Conservation (phyloP, 805 yeast genomes). For the Blastobotrys americana region DNA sequence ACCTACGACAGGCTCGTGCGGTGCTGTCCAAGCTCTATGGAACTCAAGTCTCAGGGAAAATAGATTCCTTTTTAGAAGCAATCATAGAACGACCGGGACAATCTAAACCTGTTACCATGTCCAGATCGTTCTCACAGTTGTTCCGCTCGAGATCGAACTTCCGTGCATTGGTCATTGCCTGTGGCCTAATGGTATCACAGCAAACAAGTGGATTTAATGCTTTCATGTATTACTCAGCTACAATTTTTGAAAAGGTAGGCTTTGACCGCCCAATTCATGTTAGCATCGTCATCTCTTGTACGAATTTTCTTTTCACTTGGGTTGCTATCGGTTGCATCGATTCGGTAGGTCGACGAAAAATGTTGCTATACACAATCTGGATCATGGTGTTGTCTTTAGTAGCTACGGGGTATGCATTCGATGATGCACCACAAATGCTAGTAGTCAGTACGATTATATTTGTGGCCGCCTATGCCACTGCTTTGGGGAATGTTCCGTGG, state of each 20-base stretch:
- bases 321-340: conserved; percentile 84
- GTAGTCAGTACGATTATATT: conserved; percentile 77
- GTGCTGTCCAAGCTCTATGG: conserved; percentile 61
- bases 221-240: conserved; percentile 89
- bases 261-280: conserved; percentile 84
- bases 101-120: not conserved
- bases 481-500: conserved; percentile 98
- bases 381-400: conserved; percentile 74
- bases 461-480: conserved; percentile 88
- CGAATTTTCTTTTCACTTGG: conserved; percentile 82
- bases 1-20: conserved; percentile 54
- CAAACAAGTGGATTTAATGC: conserved; percentile 97
- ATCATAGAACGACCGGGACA: conserved; percentile 48
- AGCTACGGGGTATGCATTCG: conserved; percentile 70
- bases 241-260: conserved; percentile 86
- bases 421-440: conserved; percentile 38
- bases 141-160: conserved; percentile 43
- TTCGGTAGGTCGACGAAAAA: conserved; percentile 77
- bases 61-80: conserved; percentile 58
- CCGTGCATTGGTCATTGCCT: conserved; percentile 81
- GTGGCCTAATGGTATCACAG: conserved; percentile 93
- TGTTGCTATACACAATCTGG: conserved; percentile 70
- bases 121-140: conserved; percentile 1
- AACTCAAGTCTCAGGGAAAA: conserved; percentile 53
- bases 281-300: conserved; percentile 78